Evolutionary conservation across 2,329 filamentous ascomycete species (phyloP).

Genomic region (Colletotrichum spinosum): DNA sequence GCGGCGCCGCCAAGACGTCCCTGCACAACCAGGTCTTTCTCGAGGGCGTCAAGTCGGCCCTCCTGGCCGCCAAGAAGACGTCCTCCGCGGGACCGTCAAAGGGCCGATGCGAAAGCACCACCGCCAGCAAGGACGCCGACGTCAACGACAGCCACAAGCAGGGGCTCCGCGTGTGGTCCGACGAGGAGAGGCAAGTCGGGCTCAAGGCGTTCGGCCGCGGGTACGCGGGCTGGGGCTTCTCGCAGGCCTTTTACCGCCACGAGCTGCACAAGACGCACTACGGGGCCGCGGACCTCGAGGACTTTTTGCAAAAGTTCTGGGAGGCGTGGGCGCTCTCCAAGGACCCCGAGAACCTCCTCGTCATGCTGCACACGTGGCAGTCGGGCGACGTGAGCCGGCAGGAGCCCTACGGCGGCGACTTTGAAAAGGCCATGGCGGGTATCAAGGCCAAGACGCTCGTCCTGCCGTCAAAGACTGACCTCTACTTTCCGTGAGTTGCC

Average conservation of each 20-base stretch:
- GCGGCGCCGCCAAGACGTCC: conserved; percentile 61
- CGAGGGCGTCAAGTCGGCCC: conserved; percentile 62
- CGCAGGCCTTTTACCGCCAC: conserved; percentile 81
- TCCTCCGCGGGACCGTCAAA: conserved; percentile 60
- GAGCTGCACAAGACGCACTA: conserved; percentile 68
- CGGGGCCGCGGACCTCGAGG: conserved; percentile 64
- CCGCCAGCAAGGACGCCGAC: conserved; percentile 43
- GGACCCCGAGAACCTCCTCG: conserved; percentile 80
- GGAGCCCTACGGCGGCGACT: conserved; percentile 74
- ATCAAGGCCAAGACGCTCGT: conserved; percentile 81
- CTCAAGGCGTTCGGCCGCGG: conserved; percentile 79
- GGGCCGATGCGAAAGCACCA: conserved; percentile 36
- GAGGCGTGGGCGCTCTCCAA: conserved; percentile 79
- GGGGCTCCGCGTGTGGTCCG: conserved; percentile 48
- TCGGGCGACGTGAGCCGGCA: conserved; percentile 76
- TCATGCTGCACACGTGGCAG: conserved; percentile 85
- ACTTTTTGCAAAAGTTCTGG: conserved; percentile 82
- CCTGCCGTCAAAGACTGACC: conserved; percentile 77
- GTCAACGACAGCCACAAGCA: conserved; percentile 38
- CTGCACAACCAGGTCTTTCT: conserved; percentile 66
- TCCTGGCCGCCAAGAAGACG: conserved; percentile 52
- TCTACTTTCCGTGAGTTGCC: conserved; percentile 74
- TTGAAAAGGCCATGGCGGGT: conserved; percentile 72
- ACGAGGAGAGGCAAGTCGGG: conserved; percentile 52
- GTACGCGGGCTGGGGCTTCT: conserved; percentile 87